phyloP scores from a whole-genome alignment of 768 basidiomycete species.

The Tulasnella sp. region DNA sequence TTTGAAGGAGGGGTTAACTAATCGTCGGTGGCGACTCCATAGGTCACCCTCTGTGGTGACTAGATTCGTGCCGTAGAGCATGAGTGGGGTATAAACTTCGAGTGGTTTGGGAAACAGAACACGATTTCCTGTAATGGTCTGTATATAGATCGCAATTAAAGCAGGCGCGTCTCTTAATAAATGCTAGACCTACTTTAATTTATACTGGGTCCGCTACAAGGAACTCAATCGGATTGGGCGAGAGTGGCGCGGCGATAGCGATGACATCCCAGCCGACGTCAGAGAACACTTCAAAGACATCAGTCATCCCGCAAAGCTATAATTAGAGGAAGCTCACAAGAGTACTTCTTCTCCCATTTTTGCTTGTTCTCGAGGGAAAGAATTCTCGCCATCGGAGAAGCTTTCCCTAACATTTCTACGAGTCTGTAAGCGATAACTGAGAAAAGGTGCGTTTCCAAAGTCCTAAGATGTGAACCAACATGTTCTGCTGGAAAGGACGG shows the following conservation, averaged over 20 bases:
- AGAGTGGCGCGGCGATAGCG: neutral
- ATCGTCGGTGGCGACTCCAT: conserved; percentile 17
- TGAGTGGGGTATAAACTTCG: neutral
- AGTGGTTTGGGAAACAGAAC: conserved; percentile 12
- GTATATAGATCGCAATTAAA: neutral
- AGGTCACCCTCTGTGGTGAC: conserved; percentile 6
- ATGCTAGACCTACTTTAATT: too few relatives aligned
- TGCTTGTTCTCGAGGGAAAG: neutral
- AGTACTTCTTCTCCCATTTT: conserved; percentile 1
- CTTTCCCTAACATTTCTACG: neutral
- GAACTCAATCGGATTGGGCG: too few relatives aligned
- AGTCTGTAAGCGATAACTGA: neutral
- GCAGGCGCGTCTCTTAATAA: too few relatives aligned
- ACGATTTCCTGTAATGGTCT: neutral
- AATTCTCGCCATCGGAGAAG: neutral
- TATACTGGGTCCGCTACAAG: too few relatives aligned
- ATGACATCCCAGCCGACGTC: neutral
- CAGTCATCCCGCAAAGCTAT: neutral
- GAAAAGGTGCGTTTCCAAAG: neutral
- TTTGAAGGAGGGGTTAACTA: neutral
- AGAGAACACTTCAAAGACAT: neutral
- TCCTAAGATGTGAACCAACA: neutral
- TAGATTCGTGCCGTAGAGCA: conserved; percentile 17
- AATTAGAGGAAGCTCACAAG: neutral
- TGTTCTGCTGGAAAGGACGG: neutral